Conservation (phyloP, 2,329 filamentous ascomycete species). For the Hymenoscyphus scutula region DNA sequence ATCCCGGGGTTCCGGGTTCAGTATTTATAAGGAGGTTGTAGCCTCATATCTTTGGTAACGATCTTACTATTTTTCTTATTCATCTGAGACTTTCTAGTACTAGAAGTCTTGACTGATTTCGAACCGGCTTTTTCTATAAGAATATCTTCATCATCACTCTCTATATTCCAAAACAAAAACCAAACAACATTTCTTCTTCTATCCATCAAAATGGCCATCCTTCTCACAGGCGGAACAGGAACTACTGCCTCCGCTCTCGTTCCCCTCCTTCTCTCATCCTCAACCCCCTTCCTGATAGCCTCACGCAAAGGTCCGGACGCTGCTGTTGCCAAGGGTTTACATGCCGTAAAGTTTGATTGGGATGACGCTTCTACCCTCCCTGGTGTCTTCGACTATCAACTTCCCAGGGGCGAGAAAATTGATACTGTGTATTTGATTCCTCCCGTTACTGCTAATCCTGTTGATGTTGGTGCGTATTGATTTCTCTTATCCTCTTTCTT, state of each 20-base stretch:
- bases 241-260: slow-evolving; percentile 42
- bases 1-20: no score
- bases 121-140: no score
- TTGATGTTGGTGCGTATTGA: no score
- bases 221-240: slow-evolving; percentile 46
- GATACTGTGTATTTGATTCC: slow-evolving; percentile 42
- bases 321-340: neutral
- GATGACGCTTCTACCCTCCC: slow-evolving; percentile 41
- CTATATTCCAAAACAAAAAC: no score
- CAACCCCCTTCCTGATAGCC: slow-evolving; percentile 39
- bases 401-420: slow-evolving; percentile 28
- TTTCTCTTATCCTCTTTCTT: no score
- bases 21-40: no score
- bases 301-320: slow-evolving; percentile 34
- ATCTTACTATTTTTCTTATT: no score
- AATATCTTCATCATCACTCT: neutral
- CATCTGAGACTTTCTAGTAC: no score
- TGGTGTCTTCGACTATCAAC: slow-evolving; percentile 35
- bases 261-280: slow-evolving; percentile 33
- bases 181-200: no score
- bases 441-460: slow-evolving; percentile 35
- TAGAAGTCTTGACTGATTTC: no score
- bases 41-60: no score
- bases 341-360: slow-evolving; percentile 44
- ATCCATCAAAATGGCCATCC: slow-evolving; percentile 31